A percentile compares a stretch with the other conserved stretches of the same genome.
Conservation (phyloP, 495 filamentous ascomycete genomes). For the Staphylotrichum longicolle region DNA sequence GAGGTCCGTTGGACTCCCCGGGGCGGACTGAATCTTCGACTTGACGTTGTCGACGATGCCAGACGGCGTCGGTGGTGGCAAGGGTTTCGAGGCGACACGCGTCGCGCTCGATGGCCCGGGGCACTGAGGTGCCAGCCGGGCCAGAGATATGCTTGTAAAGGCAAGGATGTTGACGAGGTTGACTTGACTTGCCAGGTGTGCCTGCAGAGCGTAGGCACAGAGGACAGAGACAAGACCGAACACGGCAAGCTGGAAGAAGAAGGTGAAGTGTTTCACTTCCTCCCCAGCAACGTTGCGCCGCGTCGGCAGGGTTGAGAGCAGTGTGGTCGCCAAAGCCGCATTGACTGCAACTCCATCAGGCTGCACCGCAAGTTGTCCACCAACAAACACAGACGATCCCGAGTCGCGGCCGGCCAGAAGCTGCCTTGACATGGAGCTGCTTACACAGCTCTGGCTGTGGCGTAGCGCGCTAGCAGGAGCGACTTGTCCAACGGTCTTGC, state of each 20-base stretch:
- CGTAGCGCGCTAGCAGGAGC: not conserved
- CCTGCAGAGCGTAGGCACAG: conserved; percentile 25
- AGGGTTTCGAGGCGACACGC: conserved; percentile 10
- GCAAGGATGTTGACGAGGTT: conserved; percentile 23
- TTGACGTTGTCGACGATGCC: conserved; percentile 28
- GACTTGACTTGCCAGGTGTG: conserved; percentile 19
- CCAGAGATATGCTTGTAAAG: conserved; percentile 25
- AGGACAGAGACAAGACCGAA: conserved; percentile 36
- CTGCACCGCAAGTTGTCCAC: conserved; percentile 4
- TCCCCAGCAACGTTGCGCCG: conserved; percentile 21
- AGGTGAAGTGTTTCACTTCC: conserved; percentile 9
- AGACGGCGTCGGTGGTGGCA: conserved; percentile 15
- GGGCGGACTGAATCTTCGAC: conserved; percentile 27
- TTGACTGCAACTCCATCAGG: conserved; percentile 9
- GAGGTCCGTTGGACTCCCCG: conserved; percentile 3
- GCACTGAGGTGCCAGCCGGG: conserved; percentile 18
- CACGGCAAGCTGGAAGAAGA: conserved; percentile 31
- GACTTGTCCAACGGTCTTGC: not conserved
- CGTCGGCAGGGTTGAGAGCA: conserved; percentile 28
- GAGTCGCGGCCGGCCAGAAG: not conserved
- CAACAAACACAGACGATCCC: not conserved
- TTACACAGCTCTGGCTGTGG: not conserved
- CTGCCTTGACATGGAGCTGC: not conserved
- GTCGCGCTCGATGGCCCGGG: conserved; percentile 14
- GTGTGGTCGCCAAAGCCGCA: conserved; percentile 16